Conservation (phyloP, 1,139 yeast species). For the Kurtzmaniella quercitrusa region DNA sequence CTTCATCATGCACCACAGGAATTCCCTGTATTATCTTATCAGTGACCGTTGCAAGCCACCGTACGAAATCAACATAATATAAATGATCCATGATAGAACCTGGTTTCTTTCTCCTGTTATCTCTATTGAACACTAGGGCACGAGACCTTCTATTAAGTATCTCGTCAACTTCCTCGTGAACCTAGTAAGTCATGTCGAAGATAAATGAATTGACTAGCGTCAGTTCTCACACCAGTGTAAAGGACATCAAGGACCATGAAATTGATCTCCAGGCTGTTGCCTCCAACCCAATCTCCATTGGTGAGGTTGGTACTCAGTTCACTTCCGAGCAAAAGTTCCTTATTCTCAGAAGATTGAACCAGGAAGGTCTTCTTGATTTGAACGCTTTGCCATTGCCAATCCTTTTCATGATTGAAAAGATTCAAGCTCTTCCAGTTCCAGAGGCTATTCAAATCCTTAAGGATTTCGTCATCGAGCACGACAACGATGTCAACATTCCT, state of each 20-base stretch:
- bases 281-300: constrained; percentile 19
- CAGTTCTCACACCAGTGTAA: neutral
- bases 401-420: constrained; percentile 26
- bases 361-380: constrained; percentile 20
- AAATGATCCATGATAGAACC: neutral
- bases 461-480: constrained; percentile 15
- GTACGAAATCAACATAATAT: neutral
- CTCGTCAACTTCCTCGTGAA: neutral
- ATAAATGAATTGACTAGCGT: neutral
- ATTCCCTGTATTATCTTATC: neutral
- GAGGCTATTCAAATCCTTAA: constrained; percentile 20
- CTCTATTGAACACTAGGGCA: neutral
- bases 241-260: constrained; percentile 12
- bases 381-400: constrained; percentile 24
- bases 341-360: constrained; percentile 23
- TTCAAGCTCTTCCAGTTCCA: constrained; percentile 16
- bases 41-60: neutral
- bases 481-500: constrained; percentile 19
- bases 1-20: neutral
- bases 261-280: constrained; percentile 18
- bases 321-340: constrained; percentile 22
- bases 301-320: constrained; percentile 22
- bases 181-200: neutral
- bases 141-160: neutral
- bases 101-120: neutral